Percentiles rank a stretch among this genome's conserved stretches.
These are phyloP conservation scores for Amphirosellinia nigrospora DNA, from an alignment of 495 filamentous ascomycete genomes.

Conservation along the genomic window DNA sequence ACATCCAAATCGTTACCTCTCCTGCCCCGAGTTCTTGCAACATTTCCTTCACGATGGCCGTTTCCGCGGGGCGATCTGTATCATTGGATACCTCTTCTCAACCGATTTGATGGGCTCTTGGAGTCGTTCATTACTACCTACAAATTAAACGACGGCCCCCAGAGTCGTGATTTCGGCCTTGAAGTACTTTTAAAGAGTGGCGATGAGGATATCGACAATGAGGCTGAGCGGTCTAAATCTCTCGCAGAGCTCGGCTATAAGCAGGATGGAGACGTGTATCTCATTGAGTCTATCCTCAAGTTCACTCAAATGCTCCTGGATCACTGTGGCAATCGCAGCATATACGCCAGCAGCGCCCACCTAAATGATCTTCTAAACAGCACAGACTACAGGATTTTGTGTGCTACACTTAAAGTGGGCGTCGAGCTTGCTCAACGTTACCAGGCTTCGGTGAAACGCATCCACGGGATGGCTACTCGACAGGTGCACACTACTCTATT, in stretches of 20 bases:
- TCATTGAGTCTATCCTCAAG: conserved; percentile 77
- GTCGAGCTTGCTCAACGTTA: conserved; percentile 90
- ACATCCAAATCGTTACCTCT: conserved; percentile 73
- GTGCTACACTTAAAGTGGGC: conserved; percentile 74
- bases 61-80: conserved; percentile 98
- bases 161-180: conserved; percentile 73
- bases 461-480: conserved; percentile 55
- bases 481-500: conserved; percentile 75
- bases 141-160: conserved; percentile 78
- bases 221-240: conserved; percentile 51
- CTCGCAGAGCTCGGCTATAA: conserved; percentile 66
- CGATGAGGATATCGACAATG: conserved; percentile 45
- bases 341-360: conserved; percentile 89
- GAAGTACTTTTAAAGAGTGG: conserved; percentile 61
- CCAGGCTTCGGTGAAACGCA: conserved; percentile 80
- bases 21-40: conserved; percentile 75
- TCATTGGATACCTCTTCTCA: conserved; percentile 95
- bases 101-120: conserved; percentile 90
- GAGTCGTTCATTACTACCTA: conserved; percentile 84
- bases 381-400: conserved; percentile 77
- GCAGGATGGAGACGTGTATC: conserved; percentile 75
- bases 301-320: conserved; percentile 89
- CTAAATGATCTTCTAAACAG: conserved; percentile 87
- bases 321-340: conserved; percentile 95
- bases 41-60: conserved; percentile 88